Percentiles rank a stretch among this genome's conserved stretches.
Evolutionary conservation across 495 filamentous ascomycete genomes (phyloP).

Genomic region (Annulohypoxylon moriforme): DNA sequence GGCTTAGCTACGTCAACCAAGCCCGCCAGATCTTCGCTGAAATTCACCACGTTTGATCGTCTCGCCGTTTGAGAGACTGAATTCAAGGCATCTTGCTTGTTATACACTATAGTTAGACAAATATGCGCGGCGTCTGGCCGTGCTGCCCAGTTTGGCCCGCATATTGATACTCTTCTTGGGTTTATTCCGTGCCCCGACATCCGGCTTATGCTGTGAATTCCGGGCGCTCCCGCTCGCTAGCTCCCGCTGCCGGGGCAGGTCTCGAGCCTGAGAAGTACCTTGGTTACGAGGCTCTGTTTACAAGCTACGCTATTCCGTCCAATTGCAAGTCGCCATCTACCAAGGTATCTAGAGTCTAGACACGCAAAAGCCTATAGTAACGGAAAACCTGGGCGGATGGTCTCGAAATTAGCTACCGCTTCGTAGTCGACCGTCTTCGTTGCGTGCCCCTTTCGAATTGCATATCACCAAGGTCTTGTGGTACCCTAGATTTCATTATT

Average conservation of each 20-base stretch:
- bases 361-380: slow-evolving; percentile 3
- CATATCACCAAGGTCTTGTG: slow-evolving; percentile 23
- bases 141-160: slow-evolving; percentile 18
- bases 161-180: slow-evolving; percentile 4
- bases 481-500: slow-evolving; percentile 12
- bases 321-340: neutral
- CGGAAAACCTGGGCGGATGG: neutral
- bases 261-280: neutral
- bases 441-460: slow-evolving; percentile 19
- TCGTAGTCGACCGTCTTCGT: slow-evolving; percentile 3
- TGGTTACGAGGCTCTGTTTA: slow-evolving; percentile 15
- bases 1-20: slow-evolving; percentile 32
- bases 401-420: neutral
- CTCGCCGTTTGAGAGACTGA: slow-evolving; percentile 11
- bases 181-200: slow-evolving; percentile 25
- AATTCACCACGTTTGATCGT: slow-evolving; percentile 19
- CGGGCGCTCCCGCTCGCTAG: slow-evolving; percentile 43
- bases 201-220: slow-evolving; percentile 33
- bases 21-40: slow-evolving; percentile 31
- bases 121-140: slow-evolving; percentile 22
- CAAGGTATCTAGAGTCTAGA: neutral
- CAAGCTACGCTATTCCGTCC: slow-evolving; percentile 4
- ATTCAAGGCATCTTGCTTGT: slow-evolving; percentile 10
- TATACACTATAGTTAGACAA: slow-evolving; percentile 21
- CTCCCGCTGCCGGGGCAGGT: slow-evolving; percentile 28